Evolutionary conservation across 2,329 filamentous ascomycete genomes (phyloP).

Genomic region (Penicillium sp.): DNA sequence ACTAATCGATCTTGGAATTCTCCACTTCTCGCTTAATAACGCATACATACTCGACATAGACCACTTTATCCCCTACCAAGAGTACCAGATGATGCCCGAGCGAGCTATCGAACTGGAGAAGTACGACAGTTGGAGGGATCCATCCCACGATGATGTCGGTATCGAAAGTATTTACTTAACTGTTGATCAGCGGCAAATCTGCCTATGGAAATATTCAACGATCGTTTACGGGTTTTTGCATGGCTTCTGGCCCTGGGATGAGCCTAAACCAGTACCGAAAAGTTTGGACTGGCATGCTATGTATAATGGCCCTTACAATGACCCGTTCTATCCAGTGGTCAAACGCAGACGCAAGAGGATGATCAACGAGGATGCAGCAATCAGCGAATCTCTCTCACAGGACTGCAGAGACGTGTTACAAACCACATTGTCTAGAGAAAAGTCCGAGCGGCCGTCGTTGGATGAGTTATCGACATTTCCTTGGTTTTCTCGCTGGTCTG

Average conservation of each 20-base stretch:
- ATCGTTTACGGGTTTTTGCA: conserved; percentile 34
- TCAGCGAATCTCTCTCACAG: conserved; percentile 31
- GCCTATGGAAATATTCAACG: conserved; percentile 32
- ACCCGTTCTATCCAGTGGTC: neutral
- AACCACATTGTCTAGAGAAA: conserved; percentile 26
- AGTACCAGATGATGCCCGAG: conserved; percentile 32
- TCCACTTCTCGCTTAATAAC: conserved; percentile 16
- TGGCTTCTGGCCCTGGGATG: conserved; percentile 36
- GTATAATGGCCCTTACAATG: neutral
- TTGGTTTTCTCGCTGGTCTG: conserved; percentile 28
- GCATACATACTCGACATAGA: neutral
- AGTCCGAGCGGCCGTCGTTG: conserved; percentile 24
- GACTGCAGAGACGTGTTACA: conserved; percentile 34
- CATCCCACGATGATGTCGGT: neutral
- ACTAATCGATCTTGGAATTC: conserved; percentile 31
- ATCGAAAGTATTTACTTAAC: neutral
- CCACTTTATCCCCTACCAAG: conserved; percentile 23
- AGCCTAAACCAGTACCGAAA: conserved; percentile 11
- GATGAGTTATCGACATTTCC: conserved; percentile 26
- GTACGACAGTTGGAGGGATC: neutral
- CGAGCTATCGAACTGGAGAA: conserved; percentile 18
- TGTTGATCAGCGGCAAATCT: conserved; percentile 21
- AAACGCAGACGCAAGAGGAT: conserved; percentile 24
- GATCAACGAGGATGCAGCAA: conserved; percentile 26
- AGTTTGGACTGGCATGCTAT: conserved; percentile 3